Evolutionary conservation across 1,284 basidiomycete genomes (phyloP).

Genomic region (Sanguinoderma infundibulare): DNA sequence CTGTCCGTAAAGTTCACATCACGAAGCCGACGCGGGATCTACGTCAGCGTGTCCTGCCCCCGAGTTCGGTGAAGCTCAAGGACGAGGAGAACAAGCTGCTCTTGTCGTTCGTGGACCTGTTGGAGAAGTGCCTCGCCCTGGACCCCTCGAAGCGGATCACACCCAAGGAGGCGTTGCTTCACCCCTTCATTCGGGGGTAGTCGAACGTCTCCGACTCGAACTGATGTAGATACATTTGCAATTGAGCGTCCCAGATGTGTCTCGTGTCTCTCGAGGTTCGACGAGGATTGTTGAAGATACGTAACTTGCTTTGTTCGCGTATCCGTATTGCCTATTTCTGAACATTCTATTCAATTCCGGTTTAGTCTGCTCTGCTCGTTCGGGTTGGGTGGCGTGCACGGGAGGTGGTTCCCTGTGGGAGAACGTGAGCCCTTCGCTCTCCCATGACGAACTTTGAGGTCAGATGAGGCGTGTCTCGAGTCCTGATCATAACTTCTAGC

Average conservation of each 20-base stretch:
- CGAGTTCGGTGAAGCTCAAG: constrained; percentile 76
- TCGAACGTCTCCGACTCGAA: background rate
- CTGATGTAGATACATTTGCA: too few species aligned
- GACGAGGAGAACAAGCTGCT: constrained; percentile 89
- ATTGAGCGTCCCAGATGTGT: background rate
- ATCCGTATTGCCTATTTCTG: background rate
- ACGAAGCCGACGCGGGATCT: constrained; percentile 87
- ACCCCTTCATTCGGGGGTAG: constrained; percentile 84
- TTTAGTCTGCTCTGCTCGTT: background rate
- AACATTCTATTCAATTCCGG: background rate
- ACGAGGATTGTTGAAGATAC: constrained; percentile 13
- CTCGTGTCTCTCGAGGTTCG: background rate
- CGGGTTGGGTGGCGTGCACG: background rate
- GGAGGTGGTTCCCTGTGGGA: background rate
- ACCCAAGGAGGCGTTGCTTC: constrained; percentile 86
- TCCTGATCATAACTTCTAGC: background rate
- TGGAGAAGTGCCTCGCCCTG: constrained; percentile 92
- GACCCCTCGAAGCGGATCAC: constrained; percentile 88
- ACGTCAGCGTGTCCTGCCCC: constrained; percentile 81
- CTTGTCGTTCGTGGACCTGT: constrained; percentile 86
- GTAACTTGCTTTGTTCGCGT: background rate
- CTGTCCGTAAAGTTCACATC: constrained; percentile 81
- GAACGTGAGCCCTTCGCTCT: background rate
- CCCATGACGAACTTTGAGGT: background rate
- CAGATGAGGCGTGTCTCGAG: background rate